Base-by-base conservation (phyloP, 2,329 filamentous ascomycete genomes). In the Elsinoe necatrix region DNA sequence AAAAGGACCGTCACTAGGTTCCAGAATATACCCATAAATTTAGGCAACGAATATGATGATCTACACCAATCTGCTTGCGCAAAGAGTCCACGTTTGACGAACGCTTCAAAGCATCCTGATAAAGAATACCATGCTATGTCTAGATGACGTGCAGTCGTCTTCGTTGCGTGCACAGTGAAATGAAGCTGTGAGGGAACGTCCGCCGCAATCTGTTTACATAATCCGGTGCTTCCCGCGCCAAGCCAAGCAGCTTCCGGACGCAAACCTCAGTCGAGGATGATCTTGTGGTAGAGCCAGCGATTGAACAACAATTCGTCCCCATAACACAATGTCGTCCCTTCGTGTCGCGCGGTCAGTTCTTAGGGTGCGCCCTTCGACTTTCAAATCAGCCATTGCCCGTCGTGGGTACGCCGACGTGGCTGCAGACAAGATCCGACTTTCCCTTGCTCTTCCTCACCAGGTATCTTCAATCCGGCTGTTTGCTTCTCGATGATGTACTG, bases 401-500 rank as follows among this genome's bases (percentile, higher is more conserved):
- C 85, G 93, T 81, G 85, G 86, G 68, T 98, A 98, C 75, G 93
- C 76, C 67, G 76, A 78, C 66, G 75, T 77, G 64, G 75, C 74
- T 64, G 68, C 74, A 58, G 76, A 78, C 72, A 78, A 78, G 73
- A 95, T 98, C 82, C 95, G 95, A 85, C 85, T 98, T 79, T 95
- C 89, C 81, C 81, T 98, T 79, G 84, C 88, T 73, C 87, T 98
- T 68, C 93, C 93, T 78, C 92, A 97, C 79, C 88, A 96, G 90
- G 93, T 97, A 89, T 77, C 87, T 63, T 41, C 18, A 34, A 23
- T 11, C 9, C 23, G 16, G 35, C 14, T 27, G 47, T 23, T n/a
- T 45, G 29, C n/a, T 25, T 25, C 9, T 11, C 47, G 7, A 23
- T 55, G 37, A 20, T 20, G 42, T 58, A 61, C 65, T 67, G 58